Percentiles rank a stretch among this genome's conserved stretches.
These are phyloP conservation scores for Venturia pyrina DNA, from an alignment of 2,329 filamentous ascomycete genomes.

Conservation along the genomic window DNA sequence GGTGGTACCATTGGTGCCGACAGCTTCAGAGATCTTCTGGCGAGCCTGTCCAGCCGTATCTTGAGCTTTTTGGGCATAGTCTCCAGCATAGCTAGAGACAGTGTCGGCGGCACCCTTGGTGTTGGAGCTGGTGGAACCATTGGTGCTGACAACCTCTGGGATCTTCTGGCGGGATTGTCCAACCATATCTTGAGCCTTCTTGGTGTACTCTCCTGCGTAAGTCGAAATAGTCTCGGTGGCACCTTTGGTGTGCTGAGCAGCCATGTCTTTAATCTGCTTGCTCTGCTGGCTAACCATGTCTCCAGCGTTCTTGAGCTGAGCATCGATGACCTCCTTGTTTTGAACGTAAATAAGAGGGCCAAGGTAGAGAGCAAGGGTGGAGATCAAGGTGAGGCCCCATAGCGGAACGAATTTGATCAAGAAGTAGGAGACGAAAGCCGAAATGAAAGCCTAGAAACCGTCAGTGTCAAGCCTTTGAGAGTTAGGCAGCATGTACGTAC, in stretches of 20 bases:
- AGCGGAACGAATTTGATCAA: slow-evolving; percentile 56
- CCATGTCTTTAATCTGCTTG: slow-evolving; percentile 48
- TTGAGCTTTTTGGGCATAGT: slow-evolving; percentile 51
- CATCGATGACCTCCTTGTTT: slow-evolving; percentile 55
- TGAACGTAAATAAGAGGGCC: slow-evolving; percentile 53
- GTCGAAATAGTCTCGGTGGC: slow-evolving; percentile 48
- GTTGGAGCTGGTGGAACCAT: slow-evolving; percentile 18
- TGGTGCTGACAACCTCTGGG: background rate
- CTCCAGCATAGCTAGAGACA: slow-evolving; percentile 48
- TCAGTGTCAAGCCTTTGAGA: background rate
- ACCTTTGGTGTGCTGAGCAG: slow-evolving; percentile 48
- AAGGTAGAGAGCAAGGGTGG: slow-evolving; percentile 46
- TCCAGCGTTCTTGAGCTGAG: slow-evolving; percentile 45
- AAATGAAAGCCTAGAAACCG: slow-evolving; percentile 44
- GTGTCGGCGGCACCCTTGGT: slow-evolving; percentile 47
- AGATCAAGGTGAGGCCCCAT: slow-evolving; percentile 52
- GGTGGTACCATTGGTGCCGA: background rate
- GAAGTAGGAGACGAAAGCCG: slow-evolving; percentile 51
- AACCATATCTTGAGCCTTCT: slow-evolving; percentile 44
- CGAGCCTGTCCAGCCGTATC: slow-evolving; percentile 23
- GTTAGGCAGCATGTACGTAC: slow-evolving; percentile 33
- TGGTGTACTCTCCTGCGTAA: slow-evolving; percentile 50
- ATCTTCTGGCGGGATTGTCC: slow-evolving; percentile 10
- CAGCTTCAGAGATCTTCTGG: background rate
- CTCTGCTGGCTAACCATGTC: slow-evolving; percentile 48